These are phyloP conservation scores for Fomitopsis serialis DNA, from an alignment of 768 basidiomycete genomes.

Conservation along the genomic window DNA sequence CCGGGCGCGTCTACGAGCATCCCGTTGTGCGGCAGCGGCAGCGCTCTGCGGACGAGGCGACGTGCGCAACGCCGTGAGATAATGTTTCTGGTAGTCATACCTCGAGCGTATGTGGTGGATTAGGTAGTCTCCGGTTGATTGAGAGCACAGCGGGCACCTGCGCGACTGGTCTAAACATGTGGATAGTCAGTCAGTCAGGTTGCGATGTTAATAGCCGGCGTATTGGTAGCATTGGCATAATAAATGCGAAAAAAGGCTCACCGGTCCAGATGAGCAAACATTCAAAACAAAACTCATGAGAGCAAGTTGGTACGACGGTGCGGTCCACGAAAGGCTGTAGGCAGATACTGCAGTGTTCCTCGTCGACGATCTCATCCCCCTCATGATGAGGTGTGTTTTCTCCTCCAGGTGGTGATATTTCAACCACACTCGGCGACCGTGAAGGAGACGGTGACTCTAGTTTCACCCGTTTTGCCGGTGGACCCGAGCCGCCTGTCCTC, in stretches of 20 bases:
- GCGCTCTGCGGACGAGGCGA: slow-evolving; percentile 36
- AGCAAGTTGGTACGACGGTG: slow-evolving; percentile 78
- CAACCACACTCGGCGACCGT: neutral
- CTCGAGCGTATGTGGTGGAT: slow-evolving; percentile 77
- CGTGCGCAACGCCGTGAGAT: slow-evolving; percentile 57
- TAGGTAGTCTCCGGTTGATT: slow-evolving; percentile 62
- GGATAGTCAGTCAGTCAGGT: neutral
- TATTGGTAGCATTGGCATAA: neutral
- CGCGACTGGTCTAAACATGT: slow-evolving; percentile 59
- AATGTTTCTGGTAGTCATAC: slow-evolving; percentile 79
- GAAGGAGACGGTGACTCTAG: slow-evolving; percentile 7
- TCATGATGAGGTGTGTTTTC: neutral
- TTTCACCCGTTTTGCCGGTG: slow-evolving; percentile 14
- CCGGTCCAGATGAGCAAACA: slow-evolving; percentile 86
- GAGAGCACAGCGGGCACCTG: slow-evolving; percentile 72
- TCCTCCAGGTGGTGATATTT: neutral
- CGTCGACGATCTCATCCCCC: slow-evolving; percentile 33
- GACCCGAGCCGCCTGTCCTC: slow-evolving; percentile 3
- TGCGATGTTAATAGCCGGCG: no score
- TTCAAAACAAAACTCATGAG: slow-evolving; percentile 92
- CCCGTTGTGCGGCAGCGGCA: slow-evolving; percentile 26
- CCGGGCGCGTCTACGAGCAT: slow-evolving; percentile 26
- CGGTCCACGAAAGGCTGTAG: slow-evolving; percentile 72
- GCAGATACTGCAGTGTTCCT: slow-evolving; percentile 81
- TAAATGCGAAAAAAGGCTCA: slow-evolving; percentile 28